These are phyloP conservation scores for Chlorella sorokiniana DNA, from an alignment of 139 green algal genomes.

Conservation along the genomic window DNA sequence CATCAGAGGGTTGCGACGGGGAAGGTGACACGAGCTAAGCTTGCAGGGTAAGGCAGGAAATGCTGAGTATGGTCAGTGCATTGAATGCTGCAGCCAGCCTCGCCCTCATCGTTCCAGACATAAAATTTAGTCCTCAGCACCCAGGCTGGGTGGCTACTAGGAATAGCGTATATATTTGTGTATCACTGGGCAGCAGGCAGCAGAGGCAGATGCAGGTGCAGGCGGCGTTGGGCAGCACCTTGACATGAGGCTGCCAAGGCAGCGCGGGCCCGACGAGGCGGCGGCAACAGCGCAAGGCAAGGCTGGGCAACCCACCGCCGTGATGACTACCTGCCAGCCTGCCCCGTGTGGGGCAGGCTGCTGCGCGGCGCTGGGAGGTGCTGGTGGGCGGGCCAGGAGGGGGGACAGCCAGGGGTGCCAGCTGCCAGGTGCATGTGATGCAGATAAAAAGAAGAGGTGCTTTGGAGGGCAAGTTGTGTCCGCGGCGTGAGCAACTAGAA, in stretches of 20 bases:
- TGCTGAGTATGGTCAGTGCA: neutral
- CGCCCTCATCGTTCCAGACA: conserved; percentile 30
- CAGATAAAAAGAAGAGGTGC: too few relatives aligned
- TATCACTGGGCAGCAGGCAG: conserved; percentile 8
- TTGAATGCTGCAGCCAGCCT: neutral
- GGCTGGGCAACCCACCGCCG: conserved; percentile 9
- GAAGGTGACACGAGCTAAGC: neutral
- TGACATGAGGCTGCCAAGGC: neutral
- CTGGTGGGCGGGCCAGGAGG: neutral
- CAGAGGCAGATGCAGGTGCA: neutral
- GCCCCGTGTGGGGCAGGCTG: neutral
- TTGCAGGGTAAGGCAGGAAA: too few relatives aligned
- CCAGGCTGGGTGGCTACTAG: neutral
- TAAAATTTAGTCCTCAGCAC: conserved; percentile 21
- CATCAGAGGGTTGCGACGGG: neutral
- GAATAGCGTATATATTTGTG: conserved; percentile 29
- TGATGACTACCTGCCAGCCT: conserved; percentile 18
- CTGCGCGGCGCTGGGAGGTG: conserved; percentile 12
- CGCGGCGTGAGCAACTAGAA: too few relatives aligned
- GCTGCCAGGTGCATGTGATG: conserved; percentile 6
- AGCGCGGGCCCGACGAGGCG: neutral
- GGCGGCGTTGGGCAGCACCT: neutral
- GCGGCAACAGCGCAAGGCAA: neutral
- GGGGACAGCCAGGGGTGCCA: conserved; percentile 18
- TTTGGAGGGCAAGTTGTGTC: too few relatives aligned